Evolutionary conservation across 352 stramenopile species (phyloP).

Genomic region (Phytopythium ostracodes): DNA sequence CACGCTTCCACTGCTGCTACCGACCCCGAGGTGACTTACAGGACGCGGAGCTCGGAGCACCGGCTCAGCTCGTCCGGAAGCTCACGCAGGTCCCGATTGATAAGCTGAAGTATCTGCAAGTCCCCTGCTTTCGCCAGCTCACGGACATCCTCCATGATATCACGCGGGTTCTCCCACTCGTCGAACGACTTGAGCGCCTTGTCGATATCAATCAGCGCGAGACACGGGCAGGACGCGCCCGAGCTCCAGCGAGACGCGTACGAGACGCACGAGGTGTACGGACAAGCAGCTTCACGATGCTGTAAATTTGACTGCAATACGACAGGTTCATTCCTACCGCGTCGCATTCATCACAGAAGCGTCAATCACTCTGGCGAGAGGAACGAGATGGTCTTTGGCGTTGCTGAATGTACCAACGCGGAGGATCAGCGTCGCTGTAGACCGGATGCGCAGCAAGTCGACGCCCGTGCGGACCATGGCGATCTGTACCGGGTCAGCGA

Average conservation of each 20-base stretch:
- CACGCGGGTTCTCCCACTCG: slow-evolving; percentile 8
- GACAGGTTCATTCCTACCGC: slow-evolving; percentile 1
- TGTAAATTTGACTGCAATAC: slow-evolving; percentile 3
- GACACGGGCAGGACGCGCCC: slow-evolving; percentile 21
- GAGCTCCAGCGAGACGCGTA: slow-evolving; percentile 12
- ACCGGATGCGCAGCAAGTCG: slow-evolving; percentile 26
- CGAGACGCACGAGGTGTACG: slow-evolving; percentile 11
- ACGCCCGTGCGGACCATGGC: slow-evolving; percentile 18
- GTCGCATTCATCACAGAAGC: too few species aligned
- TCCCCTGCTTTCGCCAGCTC: slow-evolving; percentile 12
- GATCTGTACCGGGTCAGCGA: slow-evolving; percentile 20
- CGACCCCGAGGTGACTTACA: slow-evolving; percentile 12
- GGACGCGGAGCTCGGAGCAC: slow-evolving; percentile 17
- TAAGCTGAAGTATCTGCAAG: slow-evolving; percentile 22
- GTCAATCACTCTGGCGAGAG: neutral
- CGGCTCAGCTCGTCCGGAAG: slow-evolving; percentile 17
- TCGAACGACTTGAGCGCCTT: slow-evolving; percentile 13
- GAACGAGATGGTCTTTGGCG: neutral
- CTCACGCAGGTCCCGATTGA: slow-evolving; percentile 17
- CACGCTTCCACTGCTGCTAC: too few species aligned
- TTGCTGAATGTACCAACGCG: neutral
- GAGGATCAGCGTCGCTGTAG: neutral
- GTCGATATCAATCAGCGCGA: slow-evolving; percentile 27
- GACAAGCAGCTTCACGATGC: neutral
- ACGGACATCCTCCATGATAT: slow-evolving; percentile 17